Conservation (phyloP, 441 rosid species). For the Pelargonium citronellum region DNA sequence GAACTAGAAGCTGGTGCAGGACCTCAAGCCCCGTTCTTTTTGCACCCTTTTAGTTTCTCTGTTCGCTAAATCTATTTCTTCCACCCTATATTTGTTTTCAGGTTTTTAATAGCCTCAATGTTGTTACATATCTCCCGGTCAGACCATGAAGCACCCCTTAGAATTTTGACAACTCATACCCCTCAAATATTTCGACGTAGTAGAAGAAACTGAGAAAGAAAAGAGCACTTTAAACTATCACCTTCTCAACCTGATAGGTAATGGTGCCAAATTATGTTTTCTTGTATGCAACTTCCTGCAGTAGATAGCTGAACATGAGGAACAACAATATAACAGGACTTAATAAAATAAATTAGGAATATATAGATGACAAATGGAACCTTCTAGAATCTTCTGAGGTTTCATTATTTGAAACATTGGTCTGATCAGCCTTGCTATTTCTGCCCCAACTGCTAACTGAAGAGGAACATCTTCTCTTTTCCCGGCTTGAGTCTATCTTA, state of each 20-base stretch:
- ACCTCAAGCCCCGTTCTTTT: neutral
- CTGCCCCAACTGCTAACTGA: slow-evolving; percentile 51
- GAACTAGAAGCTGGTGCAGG: neutral
- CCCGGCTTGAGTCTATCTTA: slow-evolving; percentile 51
- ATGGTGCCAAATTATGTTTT: slow-evolving; percentile 56
- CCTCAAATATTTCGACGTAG: slow-evolving; percentile 1
- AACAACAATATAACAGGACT: slow-evolving; percentile 8
- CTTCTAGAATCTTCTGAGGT: slow-evolving; percentile 72
- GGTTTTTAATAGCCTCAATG: slow-evolving; percentile 1
- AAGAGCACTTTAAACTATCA: slow-evolving; percentile 21
- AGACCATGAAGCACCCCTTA: neutral
- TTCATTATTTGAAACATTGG: slow-evolving; percentile 50
- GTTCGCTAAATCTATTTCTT: neutral
- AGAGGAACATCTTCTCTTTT: slow-evolving; percentile 66
- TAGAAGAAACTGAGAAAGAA: slow-evolving; percentile 1
- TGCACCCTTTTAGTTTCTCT: neutral
- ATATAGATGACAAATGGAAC: slow-evolving; percentile 30
- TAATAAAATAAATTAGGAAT: slow-evolving; percentile 18
- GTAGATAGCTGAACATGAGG: slow-evolving; percentile 23
- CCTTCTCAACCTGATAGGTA: slow-evolving; percentile 80
- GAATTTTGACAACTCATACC: slow-evolving; percentile 10
- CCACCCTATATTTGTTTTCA: neutral
- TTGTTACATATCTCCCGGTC: neutral
- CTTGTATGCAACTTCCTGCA: slow-evolving; percentile 55
- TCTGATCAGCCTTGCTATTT: slow-evolving; percentile 41